Conservation (phyloP, 75 land plant genomes). For the Gnetum montanum region DNA sequence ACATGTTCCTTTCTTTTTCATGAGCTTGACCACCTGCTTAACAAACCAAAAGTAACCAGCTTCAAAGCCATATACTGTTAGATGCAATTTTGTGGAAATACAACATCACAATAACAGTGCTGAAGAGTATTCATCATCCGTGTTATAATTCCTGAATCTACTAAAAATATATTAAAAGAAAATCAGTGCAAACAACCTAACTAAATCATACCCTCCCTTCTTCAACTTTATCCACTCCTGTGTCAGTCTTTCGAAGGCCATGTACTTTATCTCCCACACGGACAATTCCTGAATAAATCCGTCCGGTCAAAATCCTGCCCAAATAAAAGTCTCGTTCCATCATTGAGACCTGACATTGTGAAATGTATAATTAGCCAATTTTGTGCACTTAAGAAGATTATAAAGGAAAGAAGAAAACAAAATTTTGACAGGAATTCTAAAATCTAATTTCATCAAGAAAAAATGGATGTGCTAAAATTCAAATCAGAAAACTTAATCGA, state of each 20-base stretch:
- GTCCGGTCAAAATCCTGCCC: constrained; percentile 93
- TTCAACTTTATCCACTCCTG: constrained; percentile 56
- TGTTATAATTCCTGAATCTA: too few species aligned
- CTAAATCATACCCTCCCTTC: constrained; percentile 77
- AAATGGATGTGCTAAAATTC: too few species aligned
- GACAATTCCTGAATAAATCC: constrained; percentile 74
- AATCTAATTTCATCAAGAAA: too few species aligned
- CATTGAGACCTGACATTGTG: constrained; percentile 92
- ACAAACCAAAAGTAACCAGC: constrained; percentile 1
- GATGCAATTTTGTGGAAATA: not conserved
- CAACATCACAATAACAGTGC: too few species aligned
- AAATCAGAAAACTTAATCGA: too few species aligned
- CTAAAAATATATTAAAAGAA: not conserved
- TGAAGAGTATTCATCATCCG: too few species aligned
- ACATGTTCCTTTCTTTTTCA: constrained; percentile 86
- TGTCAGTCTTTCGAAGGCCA: constrained; percentile 57
- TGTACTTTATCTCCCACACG: constrained; percentile 85
- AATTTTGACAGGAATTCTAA: too few species aligned
- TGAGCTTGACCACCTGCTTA: constrained; percentile 71
- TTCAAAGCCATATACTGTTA: not conserved
- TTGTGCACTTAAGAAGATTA: not conserved
- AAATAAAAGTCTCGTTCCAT: constrained; percentile 91
- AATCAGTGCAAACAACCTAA: not conserved
- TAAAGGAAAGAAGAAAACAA: too few species aligned
- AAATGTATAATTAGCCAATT: too few species aligned